Conservation (phyloP, 495 filamentous ascomycete species). For the Polyplosphaeria fusca region DNA sequence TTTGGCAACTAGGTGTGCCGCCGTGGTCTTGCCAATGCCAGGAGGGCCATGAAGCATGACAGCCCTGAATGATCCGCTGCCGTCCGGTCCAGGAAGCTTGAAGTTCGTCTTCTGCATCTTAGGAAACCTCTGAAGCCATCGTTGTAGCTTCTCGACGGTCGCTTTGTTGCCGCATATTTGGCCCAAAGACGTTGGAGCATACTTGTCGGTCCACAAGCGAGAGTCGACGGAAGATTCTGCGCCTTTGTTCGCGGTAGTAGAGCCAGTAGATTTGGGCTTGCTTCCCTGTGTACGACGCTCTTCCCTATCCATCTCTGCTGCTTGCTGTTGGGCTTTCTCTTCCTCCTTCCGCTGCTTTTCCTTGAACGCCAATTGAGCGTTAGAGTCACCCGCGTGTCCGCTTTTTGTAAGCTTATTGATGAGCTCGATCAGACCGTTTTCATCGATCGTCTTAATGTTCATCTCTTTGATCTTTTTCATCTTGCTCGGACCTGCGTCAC, state of each 20-base stretch:
- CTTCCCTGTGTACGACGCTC: conserved; percentile 42
- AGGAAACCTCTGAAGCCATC: conserved; percentile 80
- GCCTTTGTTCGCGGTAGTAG: conserved; percentile 21
- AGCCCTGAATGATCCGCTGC: conserved; percentile 70
- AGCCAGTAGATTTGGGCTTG: conserved; percentile 47
- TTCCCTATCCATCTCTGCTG: conserved; percentile 72
- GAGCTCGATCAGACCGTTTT: conserved; percentile 85
- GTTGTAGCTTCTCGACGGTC: conserved; percentile 82
- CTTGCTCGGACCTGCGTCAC: conserved; percentile 90
- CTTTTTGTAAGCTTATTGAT: conserved; percentile 79
- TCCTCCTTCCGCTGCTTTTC: conserved; percentile 75
- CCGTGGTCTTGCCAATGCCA: conserved; percentile 96
- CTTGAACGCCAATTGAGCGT: conserved; percentile 77
- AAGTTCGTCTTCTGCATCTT: conserved; percentile 71
- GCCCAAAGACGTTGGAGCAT: conserved; percentile 75
- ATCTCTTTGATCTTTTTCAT: conserved; percentile 76
- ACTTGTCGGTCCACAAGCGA: conserved; percentile 92
- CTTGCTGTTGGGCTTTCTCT: conserved; percentile 70
- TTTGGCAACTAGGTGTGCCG: conserved; percentile 89
- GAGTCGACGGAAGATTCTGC: conserved; percentile 47
- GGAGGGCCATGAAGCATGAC: conserved; percentile 93
- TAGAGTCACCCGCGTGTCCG: conserved; percentile 67
- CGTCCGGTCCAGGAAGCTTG: conserved; percentile 75
- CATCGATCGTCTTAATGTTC: conserved; percentile 84
- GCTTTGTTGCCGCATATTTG: conserved; percentile 97